phyloP scores from a whole-genome alignment of 306 rosid genomes.

The Urtica urens region DNA sequence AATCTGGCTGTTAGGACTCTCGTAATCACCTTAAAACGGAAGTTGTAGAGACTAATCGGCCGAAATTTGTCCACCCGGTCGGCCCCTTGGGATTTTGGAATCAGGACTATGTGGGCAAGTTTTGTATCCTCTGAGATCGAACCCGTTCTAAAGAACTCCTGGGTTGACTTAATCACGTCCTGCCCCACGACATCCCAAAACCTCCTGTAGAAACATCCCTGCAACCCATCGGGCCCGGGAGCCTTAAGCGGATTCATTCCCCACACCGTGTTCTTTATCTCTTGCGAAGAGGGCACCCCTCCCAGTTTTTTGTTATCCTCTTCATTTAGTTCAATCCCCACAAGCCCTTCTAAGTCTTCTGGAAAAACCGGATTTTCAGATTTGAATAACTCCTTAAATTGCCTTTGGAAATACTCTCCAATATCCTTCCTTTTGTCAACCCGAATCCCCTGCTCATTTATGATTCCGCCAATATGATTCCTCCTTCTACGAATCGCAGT shows the following conservation, averaged over 20 bases:
- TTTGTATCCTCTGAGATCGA: not conserved
- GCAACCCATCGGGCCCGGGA: not conserved
- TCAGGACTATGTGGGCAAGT: not conserved
- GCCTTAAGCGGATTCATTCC: not conserved
- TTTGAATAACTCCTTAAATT: too few species aligned
- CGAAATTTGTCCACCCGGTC: not conserved
- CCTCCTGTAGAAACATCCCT: not conserved
- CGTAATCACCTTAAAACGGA: not conserved
- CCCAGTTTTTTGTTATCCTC: not conserved
- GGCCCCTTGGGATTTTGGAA: not conserved
- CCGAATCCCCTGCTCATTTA: too few species aligned
- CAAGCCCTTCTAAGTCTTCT: too few species aligned
- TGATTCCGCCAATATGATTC: too few species aligned
- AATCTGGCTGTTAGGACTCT: not conserved
- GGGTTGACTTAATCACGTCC: not conserved
- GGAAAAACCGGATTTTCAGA: too few species aligned
- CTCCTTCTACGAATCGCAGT: too few species aligned
- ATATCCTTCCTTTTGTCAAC: too few species aligned
- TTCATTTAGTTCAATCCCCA: too few species aligned
- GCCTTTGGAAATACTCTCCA: too few species aligned
- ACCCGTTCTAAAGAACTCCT: not conserved
- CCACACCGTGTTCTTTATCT: not conserved
- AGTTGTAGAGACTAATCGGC: not conserved
- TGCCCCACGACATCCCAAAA: not conserved
- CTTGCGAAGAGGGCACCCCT: not conserved